Evolutionary conservation across 768 basidiomycete genomes (phyloP), one percentile per base, ranked within the genome.

Genomic region (Rubroboletus pulcherrimus): DNA sequence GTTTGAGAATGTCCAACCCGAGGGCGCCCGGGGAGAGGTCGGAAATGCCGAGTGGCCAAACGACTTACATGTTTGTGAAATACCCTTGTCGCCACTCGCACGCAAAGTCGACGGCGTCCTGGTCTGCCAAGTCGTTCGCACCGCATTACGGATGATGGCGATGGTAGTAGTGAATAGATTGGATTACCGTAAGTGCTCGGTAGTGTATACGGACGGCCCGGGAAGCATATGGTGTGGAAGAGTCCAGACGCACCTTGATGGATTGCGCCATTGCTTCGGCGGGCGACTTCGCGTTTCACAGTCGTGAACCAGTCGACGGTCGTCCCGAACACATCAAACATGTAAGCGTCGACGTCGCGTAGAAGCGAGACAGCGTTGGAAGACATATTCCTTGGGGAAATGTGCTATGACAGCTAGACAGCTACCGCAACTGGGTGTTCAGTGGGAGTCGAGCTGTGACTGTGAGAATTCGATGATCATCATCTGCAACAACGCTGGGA

Each of bases 41-140:
- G 40, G 40, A 1, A 12, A 24, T 24, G 21, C 11, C 21, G 21
- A 5, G 7, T 41, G 21, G 12, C 12, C 2, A 19, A 41, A 44
- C 9, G 43, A 33, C 46, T 37, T 48, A 60, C 69, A 72, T 56
- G 58, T 67, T 53, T 7, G 30, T 31, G 30, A 55, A 60, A 60
- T 86, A 87, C 0, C 78, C 80, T 2, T 61, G 64, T 48, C 85
- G 74, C 85, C 85, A 87, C 58, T 82, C 79, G 40, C 73, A 63
- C 0, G 83, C 78, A 60, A 87, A 85, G 14, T 69, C 73, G 33
- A 14, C 31, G 4, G 68, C 61, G 11, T 66, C 58, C 31, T 59
- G 60, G 37, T 59, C 69, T 69, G 38, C 21, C 17, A 12, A 45
- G 34, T 53, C 10, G 31, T 41, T 41, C 24, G 11, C 30, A 21